A percentile compares a stretch with the other conserved stretches of the same genome.
Conservation (phyloP, 208 protist genomes). For the Herpetomonas muscarum region DNA sequence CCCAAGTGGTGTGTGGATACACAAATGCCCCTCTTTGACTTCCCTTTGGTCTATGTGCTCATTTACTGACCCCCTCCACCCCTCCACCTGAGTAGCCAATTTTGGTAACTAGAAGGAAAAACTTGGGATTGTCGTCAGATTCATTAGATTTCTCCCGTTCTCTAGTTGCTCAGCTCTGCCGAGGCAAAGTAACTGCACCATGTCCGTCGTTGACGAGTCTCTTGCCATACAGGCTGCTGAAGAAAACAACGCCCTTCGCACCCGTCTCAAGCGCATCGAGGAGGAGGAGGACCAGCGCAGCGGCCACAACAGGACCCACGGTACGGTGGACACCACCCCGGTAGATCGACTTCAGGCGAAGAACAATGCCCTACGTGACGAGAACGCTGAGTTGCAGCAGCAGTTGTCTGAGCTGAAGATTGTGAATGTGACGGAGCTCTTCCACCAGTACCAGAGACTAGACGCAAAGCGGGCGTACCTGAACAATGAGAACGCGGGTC, state of each 20-base stretch:
- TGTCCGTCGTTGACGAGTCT: constrained; percentile 22
- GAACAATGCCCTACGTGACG: constrained; percentile 51
- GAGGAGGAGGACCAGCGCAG: constrained; percentile 34
- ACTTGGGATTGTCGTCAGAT: too few species aligned
- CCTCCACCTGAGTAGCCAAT: too few species aligned
- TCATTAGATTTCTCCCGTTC: background rate
- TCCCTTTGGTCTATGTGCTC: too few species aligned
- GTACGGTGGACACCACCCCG: constrained; percentile 22
- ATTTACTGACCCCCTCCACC: too few species aligned
- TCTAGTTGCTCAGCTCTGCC: background rate
- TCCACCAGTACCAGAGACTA: constrained; percentile 64
- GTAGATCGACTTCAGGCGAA: constrained; percentile 37
- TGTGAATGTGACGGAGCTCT: constrained; percentile 62
- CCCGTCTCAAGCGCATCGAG: constrained; percentile 40
- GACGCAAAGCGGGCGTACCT: constrained; percentile 53
- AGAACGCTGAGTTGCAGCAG: constrained; percentile 47
- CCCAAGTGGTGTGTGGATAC: too few species aligned
- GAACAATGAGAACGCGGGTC: constrained; percentile 69
- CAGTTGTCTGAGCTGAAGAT: constrained; percentile 48
- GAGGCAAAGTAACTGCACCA: background rate
- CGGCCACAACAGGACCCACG: constrained; percentile 7
- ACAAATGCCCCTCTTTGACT: too few species aligned
- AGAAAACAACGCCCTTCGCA: constrained; percentile 54
- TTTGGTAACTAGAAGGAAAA: too few species aligned
- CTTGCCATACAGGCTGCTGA: constrained; percentile 35